phyloP scores from a whole-genome alignment of 2,329 filamentous ascomycete genomes.

The Pseudocercospora ulei region DNA sequence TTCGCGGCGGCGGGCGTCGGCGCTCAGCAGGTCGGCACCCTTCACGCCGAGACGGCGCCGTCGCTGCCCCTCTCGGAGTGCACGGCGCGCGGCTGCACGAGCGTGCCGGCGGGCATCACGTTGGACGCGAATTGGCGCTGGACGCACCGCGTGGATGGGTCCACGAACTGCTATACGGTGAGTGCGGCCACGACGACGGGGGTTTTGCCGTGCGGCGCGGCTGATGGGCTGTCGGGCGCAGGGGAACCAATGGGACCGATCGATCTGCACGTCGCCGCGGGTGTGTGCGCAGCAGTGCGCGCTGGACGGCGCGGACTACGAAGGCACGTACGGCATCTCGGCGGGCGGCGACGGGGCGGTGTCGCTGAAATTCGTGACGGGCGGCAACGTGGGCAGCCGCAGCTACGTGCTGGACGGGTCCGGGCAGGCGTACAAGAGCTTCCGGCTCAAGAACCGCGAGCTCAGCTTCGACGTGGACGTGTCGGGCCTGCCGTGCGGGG shows the following conservation, averaged over 20 bases:
- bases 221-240: not conserved
- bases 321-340: slow-evolving; percentile 47
- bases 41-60: slow-evolving; percentile 37
- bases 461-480: slow-evolving; percentile 66
- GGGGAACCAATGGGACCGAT: slow-evolving; percentile 39
- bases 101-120: slow-evolving; percentile 33
- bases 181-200: not conserved
- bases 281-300: slow-evolving; percentile 49
- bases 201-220: not conserved
- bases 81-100: slow-evolving; percentile 37
- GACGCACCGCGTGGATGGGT: slow-evolving; percentile 40
- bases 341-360: slow-evolving; percentile 42
- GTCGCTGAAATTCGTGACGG: slow-evolving; percentile 40
- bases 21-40: slow-evolving; percentile 37
- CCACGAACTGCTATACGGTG: slow-evolving; percentile 43
- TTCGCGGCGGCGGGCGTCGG: slow-evolving; percentile 6
- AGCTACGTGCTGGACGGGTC: slow-evolving; percentile 52
- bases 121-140: slow-evolving; percentile 46
- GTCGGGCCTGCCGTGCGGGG: slow-evolving; percentile 56
- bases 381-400: slow-evolving; percentile 39
- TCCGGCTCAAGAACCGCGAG: slow-evolving; percentile 57
- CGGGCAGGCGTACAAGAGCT: slow-evolving; percentile 54
- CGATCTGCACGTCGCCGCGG: slow-evolving; percentile 36
- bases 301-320: slow-evolving; percentile 49
- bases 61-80: slow-evolving; percentile 33